Evolutionary conservation across 176 grass and related monocot genomes (phyloP).

Genomic region (Puccinellia tenuiflora): DNA sequence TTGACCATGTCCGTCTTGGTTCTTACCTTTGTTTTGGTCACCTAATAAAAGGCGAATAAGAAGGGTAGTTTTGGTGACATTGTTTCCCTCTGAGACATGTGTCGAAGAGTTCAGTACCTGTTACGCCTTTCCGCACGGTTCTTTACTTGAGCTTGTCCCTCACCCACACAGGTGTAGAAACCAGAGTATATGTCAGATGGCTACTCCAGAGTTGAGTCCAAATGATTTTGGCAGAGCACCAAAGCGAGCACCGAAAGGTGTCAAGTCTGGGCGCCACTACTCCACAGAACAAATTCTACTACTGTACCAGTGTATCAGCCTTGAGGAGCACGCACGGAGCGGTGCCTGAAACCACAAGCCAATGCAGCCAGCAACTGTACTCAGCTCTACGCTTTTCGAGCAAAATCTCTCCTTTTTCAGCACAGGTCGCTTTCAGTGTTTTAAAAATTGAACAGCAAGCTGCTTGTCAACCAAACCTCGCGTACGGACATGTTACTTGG

Average conservation of each 20-base stretch:
- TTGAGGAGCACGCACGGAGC: constrained; percentile 14
- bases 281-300: neutral
- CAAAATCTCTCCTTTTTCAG: neutral
- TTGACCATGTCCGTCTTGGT: neutral
- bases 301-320: neutral
- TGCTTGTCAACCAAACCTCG: neutral
- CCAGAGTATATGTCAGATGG: neutral
- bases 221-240: constrained; percentile 24
- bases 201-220: neutral
- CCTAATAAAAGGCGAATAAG: constrained; percentile 10
- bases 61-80: neutral
- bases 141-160: constrained; percentile 1
- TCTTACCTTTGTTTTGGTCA: constrained; percentile 1
- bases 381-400: neutral
- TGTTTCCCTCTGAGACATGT: neutral
- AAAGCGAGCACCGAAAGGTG: constrained; percentile 18
- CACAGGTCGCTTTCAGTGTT: neutral
- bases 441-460: neutral
- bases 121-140: neutral
- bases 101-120: neutral
- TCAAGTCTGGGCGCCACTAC: constrained; percentile 2
- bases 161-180: neutral
- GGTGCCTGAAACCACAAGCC: neutral
- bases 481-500: neutral
- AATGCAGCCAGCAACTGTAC: neutral